A percentile compares a stretch with the other conserved stretches of the same genome.
These are phyloP conservation scores for Microascus cirrosus DNA, from an alignment of 2,329 filamentous ascomycete species.

Conservation along the genomic window DNA sequence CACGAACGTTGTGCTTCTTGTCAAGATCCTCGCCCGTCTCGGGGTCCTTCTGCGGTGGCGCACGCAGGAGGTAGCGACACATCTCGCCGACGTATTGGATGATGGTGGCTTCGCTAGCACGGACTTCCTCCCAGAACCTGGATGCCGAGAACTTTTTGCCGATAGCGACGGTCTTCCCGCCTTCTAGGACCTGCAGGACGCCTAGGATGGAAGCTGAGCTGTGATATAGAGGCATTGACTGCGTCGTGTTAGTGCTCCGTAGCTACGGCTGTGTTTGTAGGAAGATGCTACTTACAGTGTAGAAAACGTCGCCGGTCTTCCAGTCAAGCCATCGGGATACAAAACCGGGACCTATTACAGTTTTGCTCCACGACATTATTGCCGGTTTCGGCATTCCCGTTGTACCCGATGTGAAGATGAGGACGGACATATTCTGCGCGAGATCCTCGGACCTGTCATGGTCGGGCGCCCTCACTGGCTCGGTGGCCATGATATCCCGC, in stretches of 20 bases:
- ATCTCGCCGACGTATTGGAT: slow-evolving; percentile 88
- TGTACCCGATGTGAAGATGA: slow-evolving; percentile 81
- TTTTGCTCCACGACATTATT: slow-evolving; percentile 63
- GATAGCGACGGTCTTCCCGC: slow-evolving; percentile 57
- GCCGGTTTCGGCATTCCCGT: slow-evolving; percentile 76
- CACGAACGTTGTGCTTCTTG: slow-evolving; percentile 57
- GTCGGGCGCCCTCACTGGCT: slow-evolving; percentile 47
- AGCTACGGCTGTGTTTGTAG: slow-evolving; percentile 3
- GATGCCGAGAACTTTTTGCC: slow-evolving; percentile 69
- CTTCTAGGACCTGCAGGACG: slow-evolving; percentile 46
- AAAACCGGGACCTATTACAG: slow-evolving; percentile 40
- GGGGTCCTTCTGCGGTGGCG: slow-evolving; percentile 50
- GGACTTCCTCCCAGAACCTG: slow-evolving; percentile 66
- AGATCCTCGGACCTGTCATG: slow-evolving; percentile 37
- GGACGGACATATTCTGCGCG: slow-evolving; percentile 48
- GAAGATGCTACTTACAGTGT: slow-evolving; percentile 44
- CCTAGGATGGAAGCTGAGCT: slow-evolving; percentile 65
- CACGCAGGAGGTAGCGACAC: slow-evolving; percentile 67
- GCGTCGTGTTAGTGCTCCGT: slow-evolving; percentile 3
- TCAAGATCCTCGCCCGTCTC: slow-evolving; percentile 58
- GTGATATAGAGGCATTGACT: slow-evolving; percentile 87
- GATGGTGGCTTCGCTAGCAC: slow-evolving; percentile 58
- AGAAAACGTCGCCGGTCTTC: slow-evolving; percentile 56
- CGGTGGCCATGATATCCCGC: slow-evolving; percentile 37
- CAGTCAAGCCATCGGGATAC: slow-evolving; percentile 44